phyloP scores from a whole-genome alignment of 176 grass and related monocot genomes.

The Melocanna baccifera region DNA sequence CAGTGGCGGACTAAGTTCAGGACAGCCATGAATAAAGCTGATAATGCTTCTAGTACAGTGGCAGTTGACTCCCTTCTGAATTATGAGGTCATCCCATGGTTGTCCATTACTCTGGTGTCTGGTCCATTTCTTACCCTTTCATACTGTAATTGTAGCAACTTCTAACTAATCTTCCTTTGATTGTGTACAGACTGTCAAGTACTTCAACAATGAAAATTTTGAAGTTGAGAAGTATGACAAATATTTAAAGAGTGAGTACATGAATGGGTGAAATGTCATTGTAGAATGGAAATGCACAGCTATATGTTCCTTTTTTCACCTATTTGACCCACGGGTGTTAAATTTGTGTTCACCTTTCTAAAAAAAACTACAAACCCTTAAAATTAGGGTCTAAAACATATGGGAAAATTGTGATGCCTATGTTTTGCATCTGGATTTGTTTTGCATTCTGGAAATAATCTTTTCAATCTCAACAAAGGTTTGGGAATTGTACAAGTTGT shows the following conservation, averaged over 20 bases:
- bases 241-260: conserved; percentile 85
- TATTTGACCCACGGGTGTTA: conserved; percentile 1
- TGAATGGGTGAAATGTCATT: conserved; percentile 4
- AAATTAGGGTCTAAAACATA: conserved; percentile 7
- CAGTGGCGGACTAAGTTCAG: conserved; percentile 97
- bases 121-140: conserved; percentile 9
- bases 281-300: background rate
- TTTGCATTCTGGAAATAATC: background rate
- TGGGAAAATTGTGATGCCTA: background rate
- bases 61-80: conserved; percentile 93
- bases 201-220: conserved; percentile 95
- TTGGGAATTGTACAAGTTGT: background rate
- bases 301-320: conserved; percentile 6
- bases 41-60: conserved; percentile 93
- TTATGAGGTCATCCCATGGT: conserved; percentile 73
- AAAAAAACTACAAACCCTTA: conserved; percentile 23
- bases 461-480: conserved; percentile 5
- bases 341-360: conserved; percentile 18
- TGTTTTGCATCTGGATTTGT: conserved; percentile 24
- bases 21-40: conserved; percentile 93
- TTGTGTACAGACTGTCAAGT: conserved; percentile 83
- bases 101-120: conserved; percentile 18
- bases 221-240: conserved; percentile 95
- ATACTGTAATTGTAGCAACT: conserved; percentile 16
- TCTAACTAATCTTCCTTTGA: conserved; percentile 35